These are phyloP conservation scores for Xanthoparmelia taractica DNA, from an alignment of 495 filamentous ascomycete species.

Conservation along the genomic window DNA sequence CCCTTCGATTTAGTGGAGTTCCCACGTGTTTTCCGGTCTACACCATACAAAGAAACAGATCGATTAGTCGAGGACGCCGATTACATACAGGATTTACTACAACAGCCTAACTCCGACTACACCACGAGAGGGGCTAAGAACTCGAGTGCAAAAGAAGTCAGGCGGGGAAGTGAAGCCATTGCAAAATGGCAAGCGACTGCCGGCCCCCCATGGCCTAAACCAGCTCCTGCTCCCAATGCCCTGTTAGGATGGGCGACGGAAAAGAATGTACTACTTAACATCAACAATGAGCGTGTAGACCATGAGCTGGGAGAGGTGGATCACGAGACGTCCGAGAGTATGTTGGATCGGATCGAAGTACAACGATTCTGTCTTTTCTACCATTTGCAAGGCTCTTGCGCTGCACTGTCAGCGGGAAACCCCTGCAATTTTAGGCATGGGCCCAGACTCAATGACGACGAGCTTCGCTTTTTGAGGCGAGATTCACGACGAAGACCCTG, in stretches of 20 bases:
- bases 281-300: constrained; percentile 40
- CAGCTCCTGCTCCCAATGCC: neutral
- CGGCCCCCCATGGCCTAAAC: neutral
- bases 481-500: neutral
- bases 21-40: constrained; percentile 12
- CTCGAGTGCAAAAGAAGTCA: neutral
- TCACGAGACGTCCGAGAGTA: constrained; percentile 30
- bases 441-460: neutral
- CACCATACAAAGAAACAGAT: neutral
- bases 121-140: neutral
- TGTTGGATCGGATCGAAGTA: constrained; percentile 32
- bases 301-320: constrained; percentile 28
- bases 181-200: constrained; percentile 1
- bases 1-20: constrained; percentile 26
- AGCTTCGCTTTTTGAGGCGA: neutral
- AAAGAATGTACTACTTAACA: constrained; percentile 39
- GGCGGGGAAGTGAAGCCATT: neutral
- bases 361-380: constrained; percentile 39
- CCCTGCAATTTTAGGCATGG: constrained; percentile 7
- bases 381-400: neutral
- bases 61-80: neutral
- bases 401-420: neutral
- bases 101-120: neutral
- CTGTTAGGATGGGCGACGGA: constrained; percentile 23
- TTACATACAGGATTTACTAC: neutral